Base-by-base conservation (phyloP, 2,329 filamentous ascomycete species). In the Penicillium capsulatum region DNA sequence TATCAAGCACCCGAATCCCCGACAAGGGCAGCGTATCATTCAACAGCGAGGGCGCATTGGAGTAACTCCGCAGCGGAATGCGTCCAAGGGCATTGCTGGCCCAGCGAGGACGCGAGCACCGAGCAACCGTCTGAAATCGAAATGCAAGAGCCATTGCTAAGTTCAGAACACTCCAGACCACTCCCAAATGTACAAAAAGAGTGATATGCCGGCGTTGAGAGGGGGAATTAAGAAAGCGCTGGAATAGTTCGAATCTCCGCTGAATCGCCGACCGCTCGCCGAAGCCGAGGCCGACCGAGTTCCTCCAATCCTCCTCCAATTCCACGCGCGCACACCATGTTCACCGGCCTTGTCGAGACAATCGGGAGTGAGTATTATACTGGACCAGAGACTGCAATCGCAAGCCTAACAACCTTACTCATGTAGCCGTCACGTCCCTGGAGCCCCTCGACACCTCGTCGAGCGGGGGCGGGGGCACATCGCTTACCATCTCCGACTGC, bases 261-360 rank as follows among this genome's bases (percentile, higher is more conserved):
- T 45, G 53, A 50, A 56, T 40, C 47, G 45, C 49, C 54, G 52
- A 55, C 52, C 45, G 53, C 40, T 52, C 48, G 34, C 50, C 42
- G 38, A 48, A 45, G 54, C 55, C 57, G 58, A 60, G 56, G 48
- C 53, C 44, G 41, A 46, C 48, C 42, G 38, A 51, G 22, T 16
- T 31, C 37, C 24, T 30, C 45, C 38, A 34, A 38, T 35, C 44
- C 44, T 38, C 43, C 44, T 51, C 32, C 41, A 40, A 42, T 46
- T 51, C 41, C 36, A 40, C 39, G 26, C 14, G 16, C 38, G 26
- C 42, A 55, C n/a, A 73, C 47, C 46, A 97, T 98, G 92, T 97
- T 98, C 62, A 97, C 92, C 42, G 92, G 92, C 54, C 85, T 95
- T 47, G 86, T 95, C 38, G 89, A 95, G 70, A 84, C 84, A 47